Percentiles rank a stretch among this genome's conserved stretches.
Evolutionary conservation across 176 grass and related monocot genomes (phyloP).

Genomic region (Poa pratensis): DNA sequence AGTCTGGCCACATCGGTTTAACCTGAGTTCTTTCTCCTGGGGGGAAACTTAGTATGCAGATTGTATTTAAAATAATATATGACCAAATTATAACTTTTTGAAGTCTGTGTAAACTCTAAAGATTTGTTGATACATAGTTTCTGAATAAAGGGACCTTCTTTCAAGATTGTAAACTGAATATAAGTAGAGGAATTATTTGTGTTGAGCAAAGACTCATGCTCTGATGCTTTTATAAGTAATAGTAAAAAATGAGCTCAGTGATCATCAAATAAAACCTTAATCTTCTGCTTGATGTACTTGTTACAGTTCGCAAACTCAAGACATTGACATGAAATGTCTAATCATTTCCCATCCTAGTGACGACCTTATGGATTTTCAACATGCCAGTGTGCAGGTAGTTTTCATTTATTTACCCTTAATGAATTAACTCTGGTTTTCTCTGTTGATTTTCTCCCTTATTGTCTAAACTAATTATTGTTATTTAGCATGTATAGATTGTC

Average conservation of each 20-base stretch:
- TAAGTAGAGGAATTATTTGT: not conserved
- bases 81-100: not conserved
- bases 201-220: not conserved
- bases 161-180: not conserved
- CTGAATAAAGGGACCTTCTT: not conserved
- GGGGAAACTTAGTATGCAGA: not conserved
- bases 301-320: not conserved
- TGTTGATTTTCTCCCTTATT: not conserved
- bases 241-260: not conserved
- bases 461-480: not conserved
- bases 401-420: not conserved
- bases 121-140: not conserved
- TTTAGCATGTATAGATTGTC: conserved; percentile 21
- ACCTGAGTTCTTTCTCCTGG: not conserved
- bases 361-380: not conserved
- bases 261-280: conserved; percentile 30
- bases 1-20: not conserved
- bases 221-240: conserved; percentile 30
- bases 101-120: conserved; percentile 30
- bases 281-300: not conserved
- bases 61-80: not conserved
- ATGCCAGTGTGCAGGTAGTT: conserved; percentile 18
- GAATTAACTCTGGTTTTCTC: not conserved
- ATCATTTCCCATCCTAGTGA: not conserved
- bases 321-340: conserved; percentile 11